Base-by-base conservation (phyloP, 1,284 basidiomycete species). In the Irpex rosettiformis region DNA sequence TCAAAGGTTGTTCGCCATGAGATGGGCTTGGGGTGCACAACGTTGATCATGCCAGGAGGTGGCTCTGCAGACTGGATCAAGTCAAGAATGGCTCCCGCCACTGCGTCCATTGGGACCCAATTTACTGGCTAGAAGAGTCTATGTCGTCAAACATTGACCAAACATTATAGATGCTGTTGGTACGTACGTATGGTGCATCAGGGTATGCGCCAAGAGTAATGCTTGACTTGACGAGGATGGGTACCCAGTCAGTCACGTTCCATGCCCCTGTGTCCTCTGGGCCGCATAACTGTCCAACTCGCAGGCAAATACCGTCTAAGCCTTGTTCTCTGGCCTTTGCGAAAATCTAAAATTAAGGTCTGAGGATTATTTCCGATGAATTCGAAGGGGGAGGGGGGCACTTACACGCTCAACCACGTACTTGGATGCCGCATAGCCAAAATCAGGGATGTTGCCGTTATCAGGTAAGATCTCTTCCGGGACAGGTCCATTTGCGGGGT, bases 181-280 rank as follows among this genome's bases (percentile, higher is more conserved):
- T 5, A 68, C 67, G 53, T 54, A 72, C 70, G 1, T 27, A 52
- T 42, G 66, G 58, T 18, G 57, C 27, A 25, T 61, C 59, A 3
- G 59, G 59, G 2, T 57, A 27, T 4, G 37, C 27, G 1, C 54
- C 56, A n/a, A 61, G 42, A 5, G 45, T 33, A 13, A 69, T 66
- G 52, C 57, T 59, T 22, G 57, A 48, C 52, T 58, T 62, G n/a
- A 62, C 52, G 16, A 62, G 42, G 21, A 61, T 61, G 3, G 61
- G 61, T 10, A 62, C 33, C 61, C 61, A 62, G 5, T 62, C 61
- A 6, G 52, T 59, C 11, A 40, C 54, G 5, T 47, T 53, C 61
- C 61, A 62, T 13, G 58, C 61, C 11, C 61, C 61, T 2, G 55
- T 55, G 2, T 33, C 24, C 5, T 43, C 21, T 3, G 58, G 28